Evolutionary conservation across 371 early-diverging fungal species (phyloP), one percentile per base, ranked within the genome.

Genomic region (Funneliformis caledonium): DNA sequence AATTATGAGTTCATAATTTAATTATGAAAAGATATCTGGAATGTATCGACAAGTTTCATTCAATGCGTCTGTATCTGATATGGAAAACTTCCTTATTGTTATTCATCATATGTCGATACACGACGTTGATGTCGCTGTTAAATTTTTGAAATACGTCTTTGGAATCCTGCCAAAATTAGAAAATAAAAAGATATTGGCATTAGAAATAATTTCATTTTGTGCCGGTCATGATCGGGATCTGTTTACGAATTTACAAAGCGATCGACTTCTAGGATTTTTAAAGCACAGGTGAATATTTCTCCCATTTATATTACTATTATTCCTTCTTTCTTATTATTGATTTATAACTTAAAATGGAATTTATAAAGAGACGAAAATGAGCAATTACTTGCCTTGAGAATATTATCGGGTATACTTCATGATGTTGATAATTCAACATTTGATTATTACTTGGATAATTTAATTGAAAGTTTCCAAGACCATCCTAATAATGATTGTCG

Each of bases 51-150:
- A 70, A 26, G 1, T 42, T 2, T 43, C 22, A 45, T 43, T n/a
- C 12, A 19, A 22, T n/a, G n/a, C 16, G 19, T 22, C 45, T 22
- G 70, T 16, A 26, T 22, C 45, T 22, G 70, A 70, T 8, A 12
- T 70, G 19, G 47, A 70, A 12, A 45, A 42, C 22, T 70, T 70
- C 45, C 70, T 70, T 48, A 70, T 47, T 47, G 42, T 42, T 45
- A 45, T 70, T 43, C 70, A 70, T 26, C 70, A 70, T 45, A 70
- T 70, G 22, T 42, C 70, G 7, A 70, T 70, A 47, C 70, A 70
- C 7, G 70, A 70, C 47, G 45, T 22, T 2, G 45, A 42, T 4
- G 22, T 45, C 1, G 42, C 70, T 12, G 26, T 43, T n/a, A 70
- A 22, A 48, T 70, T 70, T 45, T 8, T 70, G 19, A 42, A 45